Evolutionary conservation across 352 stramenopile species (phyloP).

Genomic region (Albugo candida): DNA sequence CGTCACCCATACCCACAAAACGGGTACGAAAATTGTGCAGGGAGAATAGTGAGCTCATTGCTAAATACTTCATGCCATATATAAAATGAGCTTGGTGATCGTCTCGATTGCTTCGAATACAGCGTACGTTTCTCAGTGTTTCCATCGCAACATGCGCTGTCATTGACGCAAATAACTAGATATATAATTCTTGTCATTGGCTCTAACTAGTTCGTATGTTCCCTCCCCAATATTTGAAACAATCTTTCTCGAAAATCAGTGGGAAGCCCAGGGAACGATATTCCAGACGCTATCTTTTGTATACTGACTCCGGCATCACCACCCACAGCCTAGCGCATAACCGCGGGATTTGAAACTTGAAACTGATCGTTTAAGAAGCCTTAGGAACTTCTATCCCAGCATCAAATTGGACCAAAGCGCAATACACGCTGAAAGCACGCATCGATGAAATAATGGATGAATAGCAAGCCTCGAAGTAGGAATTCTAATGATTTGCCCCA

Average conservation of each 20-base stretch:
- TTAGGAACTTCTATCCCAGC: no score
- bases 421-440: no score
- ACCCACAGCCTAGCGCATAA: conserved; percentile 34
- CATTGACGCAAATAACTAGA: conserved; percentile 41
- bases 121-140: conserved; percentile 45
- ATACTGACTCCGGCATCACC: conserved; percentile 37
- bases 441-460: no score
- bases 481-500: no score
- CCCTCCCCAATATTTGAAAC: conserved; percentile 49
- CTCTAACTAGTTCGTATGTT: conserved; percentile 37
- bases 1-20: conserved; percentile 29
- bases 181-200: conserved; percentile 48
- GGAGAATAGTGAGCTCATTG: conserved; percentile 19
- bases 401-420: no score
- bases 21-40: conserved; percentile 56
- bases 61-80: conserved; percentile 53
- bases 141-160: conserved; percentile 44
- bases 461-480: no score
- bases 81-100: neutral
- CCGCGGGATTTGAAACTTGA: no score
- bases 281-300: conserved; percentile 26
- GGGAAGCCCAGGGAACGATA: conserved; percentile 48
- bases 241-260: conserved; percentile 15
- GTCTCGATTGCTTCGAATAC: neutral
- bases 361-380: no score